Evolutionary conservation across 805 yeast genomes (phyloP), one percentile per base, ranked within the genome.

Genomic region (Barnettozyma vustinii): DNA sequence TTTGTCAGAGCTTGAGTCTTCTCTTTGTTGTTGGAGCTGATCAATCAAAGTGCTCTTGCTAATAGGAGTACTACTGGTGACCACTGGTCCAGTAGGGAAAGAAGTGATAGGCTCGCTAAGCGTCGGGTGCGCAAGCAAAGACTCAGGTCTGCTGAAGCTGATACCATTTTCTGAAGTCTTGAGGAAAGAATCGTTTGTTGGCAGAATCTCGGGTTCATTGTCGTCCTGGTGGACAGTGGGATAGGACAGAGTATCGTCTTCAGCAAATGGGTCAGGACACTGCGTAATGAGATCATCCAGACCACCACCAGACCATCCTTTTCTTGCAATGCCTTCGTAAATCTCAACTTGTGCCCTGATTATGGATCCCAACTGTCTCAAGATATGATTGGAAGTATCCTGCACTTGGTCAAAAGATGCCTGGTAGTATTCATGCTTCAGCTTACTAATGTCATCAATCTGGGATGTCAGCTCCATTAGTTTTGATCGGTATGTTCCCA

Each of bases 251-350:
- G 46, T 58, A 12, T 54, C 50, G n/a, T 56, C 58, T 7, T 57
- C 40, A 1, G 55, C 73, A 57, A 81, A 81, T 1, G 86, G 85
- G 61, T 85, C 94, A 1, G 85, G 84, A 36, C 87, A 80, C 32
- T 75, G 70, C 1, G 79, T 70, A 21, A 86, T 68, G 46, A 86
- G 67, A 23, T 77, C 82, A 59, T 88, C 96, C 32, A 89, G 67
- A 0, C 96, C 96, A 25, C 92, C 94, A 13, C 95, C 96, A 4
- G 84, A 76, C 87, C 90, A 83, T 5, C 95, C 94, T 60, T 89
- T 89, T 49, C 80, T 73, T 0, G 96, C 95, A 20, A 89, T 80
- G 25, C 85, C 83, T 58, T 87, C 96, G 56, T 79, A 81, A 18
- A 88, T 80, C 57, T 87, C 94, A 16, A 89, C 80, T 61, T 89